Base-by-base conservation (phyloP, 2,329 filamentous ascomycete species). In the Aspergillus pseudotamarii region DNA sequence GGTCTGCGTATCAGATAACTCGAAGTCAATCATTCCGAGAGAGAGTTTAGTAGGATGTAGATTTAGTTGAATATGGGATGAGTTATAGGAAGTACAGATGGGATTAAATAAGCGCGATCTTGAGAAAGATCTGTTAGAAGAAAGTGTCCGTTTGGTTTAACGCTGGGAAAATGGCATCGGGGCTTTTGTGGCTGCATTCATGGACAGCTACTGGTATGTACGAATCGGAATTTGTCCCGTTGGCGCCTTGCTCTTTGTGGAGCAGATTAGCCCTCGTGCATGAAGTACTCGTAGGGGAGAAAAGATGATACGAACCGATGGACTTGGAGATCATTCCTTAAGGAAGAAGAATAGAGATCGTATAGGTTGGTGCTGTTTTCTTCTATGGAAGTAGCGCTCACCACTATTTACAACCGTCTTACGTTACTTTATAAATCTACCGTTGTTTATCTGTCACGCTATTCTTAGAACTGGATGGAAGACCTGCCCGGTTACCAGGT, bases 11-110 rank as follows among this genome's bases (percentile, higher is more conserved):
- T 3, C 4, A 11, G 64, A 58, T 2, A 66, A 57, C 3, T 28
- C 48, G 38, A 65, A 59, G 26, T 63, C 56, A 21, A 65, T 59
- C 64, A 65, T 65, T 16, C 14, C 60, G 19, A 11, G 9, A 3
- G 16, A 1, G 2, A 21, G 19, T 2, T 8, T 32, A 34, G 4
- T 51, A 16, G 4, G 28, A 6, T n/a, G 0, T 32, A 1, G 26
- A 4, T 16, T 8, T 9, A 2, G 11, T 19, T 30, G 4, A 10
- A n/a, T 30, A 32, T 3, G 4, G 19, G 6, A 28, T 26, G 1
- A 4, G 12, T 19, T 16, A n/a, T 21, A 4, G 11, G 43, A 23
- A 14, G 4, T 23, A 11, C 1, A 23, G n/a, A 23, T 1, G 23
- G 2, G 9, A 23, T 21, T 45, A 3, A 23, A 6, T 45, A 3